These are phyloP conservation scores for Didymella exigua DNA, from an alignment of 2,329 filamentous ascomycete species.

Conservation along the genomic window DNA sequence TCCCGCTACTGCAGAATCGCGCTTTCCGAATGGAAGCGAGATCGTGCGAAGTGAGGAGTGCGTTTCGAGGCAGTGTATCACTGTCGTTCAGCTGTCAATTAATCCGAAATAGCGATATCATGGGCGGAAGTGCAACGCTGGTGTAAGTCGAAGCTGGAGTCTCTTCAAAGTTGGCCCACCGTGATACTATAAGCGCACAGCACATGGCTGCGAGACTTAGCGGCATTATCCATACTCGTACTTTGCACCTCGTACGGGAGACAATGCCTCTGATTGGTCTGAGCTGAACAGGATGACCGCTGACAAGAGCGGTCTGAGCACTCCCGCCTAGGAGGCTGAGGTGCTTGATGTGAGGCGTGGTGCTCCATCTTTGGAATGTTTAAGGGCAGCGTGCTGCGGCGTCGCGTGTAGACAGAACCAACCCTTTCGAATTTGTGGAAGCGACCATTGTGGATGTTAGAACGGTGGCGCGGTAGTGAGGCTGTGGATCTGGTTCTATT, in stretches of 20 bases:
- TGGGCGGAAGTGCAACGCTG: not conserved
- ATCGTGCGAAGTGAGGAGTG: not conserved
- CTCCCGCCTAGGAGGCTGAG: not conserved
- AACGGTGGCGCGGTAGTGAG: not conserved
- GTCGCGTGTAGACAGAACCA: not conserved
- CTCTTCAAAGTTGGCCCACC: not conserved
- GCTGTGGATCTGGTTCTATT: slow-evolving; percentile 9
- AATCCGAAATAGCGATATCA: not conserved
- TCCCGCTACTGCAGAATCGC: not conserved
- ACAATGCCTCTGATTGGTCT: slow-evolving; percentile 3
- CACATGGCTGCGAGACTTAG: slow-evolving; percentile 10
- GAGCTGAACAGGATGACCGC: slow-evolving; percentile 10
- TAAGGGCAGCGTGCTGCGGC: not conserved
- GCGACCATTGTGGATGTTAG: not conserved
- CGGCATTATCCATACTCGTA: slow-evolving; percentile 1
- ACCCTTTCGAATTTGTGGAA: not conserved
- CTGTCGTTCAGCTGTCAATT: not conserved
- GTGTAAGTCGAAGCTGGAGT: not conserved
- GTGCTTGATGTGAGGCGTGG: not conserved
- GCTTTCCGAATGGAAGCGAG: not conserved
- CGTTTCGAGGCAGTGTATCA: not conserved
- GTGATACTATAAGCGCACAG: slow-evolving; percentile 9
- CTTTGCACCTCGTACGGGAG: slow-evolving; percentile 1
- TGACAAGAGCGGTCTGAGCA: slow-evolving; percentile 2
- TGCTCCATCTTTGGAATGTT: not conserved